phyloP scores from a whole-genome alignment of 2,329 filamentous ascomycete species.

The Penicillium italicum region DNA sequence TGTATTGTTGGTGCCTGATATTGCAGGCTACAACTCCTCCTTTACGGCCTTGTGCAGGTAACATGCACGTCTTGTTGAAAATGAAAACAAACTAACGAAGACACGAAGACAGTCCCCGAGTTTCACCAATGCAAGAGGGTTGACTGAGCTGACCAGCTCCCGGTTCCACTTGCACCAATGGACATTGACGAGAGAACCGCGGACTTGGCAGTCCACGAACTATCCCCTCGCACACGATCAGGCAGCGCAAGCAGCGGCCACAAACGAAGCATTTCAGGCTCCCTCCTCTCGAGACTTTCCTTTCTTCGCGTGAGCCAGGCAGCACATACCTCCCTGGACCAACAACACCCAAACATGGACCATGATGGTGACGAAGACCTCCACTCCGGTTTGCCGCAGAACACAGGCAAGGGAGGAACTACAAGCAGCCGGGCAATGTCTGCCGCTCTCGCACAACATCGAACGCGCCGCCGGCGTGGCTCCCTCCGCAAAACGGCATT shows the following conservation, averaged over 20 bases:
- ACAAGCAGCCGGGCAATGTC: conserved; percentile 49
- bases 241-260: conserved; percentile 38
- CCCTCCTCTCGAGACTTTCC: conserved; percentile 65
- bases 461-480: conserved; percentile 69
- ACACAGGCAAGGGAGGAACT: conserved; percentile 10
- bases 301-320: conserved; percentile 57
- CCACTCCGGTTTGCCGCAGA: conserved; percentile 27
- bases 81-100: too few relatives aligned
- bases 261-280: conserved; percentile 58
- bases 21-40: conserved; percentile 3
- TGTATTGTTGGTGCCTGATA: conserved; percentile 8
- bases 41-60: neutral
- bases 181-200: conserved; percentile 32
- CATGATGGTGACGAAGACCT: conserved; percentile 27
- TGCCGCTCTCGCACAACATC: conserved; percentile 48
- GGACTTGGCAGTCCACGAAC: conserved; percentile 26
- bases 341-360: conserved; percentile 25
- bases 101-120: neutral
- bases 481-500: conserved; percentile 85
- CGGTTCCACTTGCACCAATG: conserved; percentile 32
- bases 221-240: conserved; percentile 30
- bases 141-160: conserved; percentile 23
- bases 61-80: too few relatives aligned
- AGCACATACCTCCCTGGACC: conserved; percentile 35
- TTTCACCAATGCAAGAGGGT: conserved; percentile 11